Evolutionary conservation across 441 rosid genomes (phyloP), one percentile per base, ranked within the genome.

Genomic region (Pelargonium citronellum): DNA sequence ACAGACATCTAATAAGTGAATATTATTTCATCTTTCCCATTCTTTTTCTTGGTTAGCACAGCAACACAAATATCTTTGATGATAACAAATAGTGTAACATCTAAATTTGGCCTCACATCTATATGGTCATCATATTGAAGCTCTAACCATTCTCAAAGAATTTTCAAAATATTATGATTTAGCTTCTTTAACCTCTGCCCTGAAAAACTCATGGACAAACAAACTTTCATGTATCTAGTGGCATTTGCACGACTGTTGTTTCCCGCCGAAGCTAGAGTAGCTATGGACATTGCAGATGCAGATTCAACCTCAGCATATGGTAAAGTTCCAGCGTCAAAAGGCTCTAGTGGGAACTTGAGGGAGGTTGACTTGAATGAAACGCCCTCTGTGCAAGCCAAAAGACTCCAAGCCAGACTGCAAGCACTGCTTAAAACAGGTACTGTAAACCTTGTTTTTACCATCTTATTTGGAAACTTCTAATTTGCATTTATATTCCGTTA

Each of bases 201-300:
- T 58, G 64, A 57, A 57, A 57, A 57, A 57, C 63, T 57, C 63
- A 57, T 16, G 24, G 12, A 58, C 5, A 58, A 58, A 58, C 64
- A 20, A 58, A 58, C 64, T 58, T 58, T 58, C 30, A 58, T 58
- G 64, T 58, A 3, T 58, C 12, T 27, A 80, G 83, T 77, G 66
- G 78, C 81, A 65, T 77, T 80, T 20, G 83, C 83, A 41, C 55
- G 75, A 51, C 74, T 80, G 69, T 70, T 75, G 39, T 80, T 69
- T 67, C 83, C 83, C 22, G 67, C 77, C 4, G 81, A 80, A 71
- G 77, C 80, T 68, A 77, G 75, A 66, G 61, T 80, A 46, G 83
- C 83, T 16, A 80, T 77, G 79, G 83, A 80, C 24, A 69, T 70
- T 47, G 81, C 83, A 9, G 74, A 74, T 51, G 80, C 80, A 39